Conservation (phyloP, 2,329 filamentous ascomycete species). For the Alternaria triticina region DNA sequence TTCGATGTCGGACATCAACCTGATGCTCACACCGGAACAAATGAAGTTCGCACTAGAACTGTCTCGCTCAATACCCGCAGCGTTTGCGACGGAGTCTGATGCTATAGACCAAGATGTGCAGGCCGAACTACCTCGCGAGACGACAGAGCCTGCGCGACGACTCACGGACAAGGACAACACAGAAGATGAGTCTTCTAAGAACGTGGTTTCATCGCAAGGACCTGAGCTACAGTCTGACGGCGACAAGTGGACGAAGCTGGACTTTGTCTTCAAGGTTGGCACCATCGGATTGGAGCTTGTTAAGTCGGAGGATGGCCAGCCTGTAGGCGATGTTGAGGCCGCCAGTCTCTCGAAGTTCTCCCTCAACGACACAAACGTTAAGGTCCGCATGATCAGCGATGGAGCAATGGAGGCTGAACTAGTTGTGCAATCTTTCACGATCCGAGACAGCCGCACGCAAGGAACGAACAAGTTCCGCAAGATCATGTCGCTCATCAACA, state of each 20-base stretch:
- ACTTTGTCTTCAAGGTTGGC: slow-evolving; percentile 87
- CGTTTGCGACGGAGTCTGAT: slow-evolving; percentile 78
- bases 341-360: slow-evolving; percentile 94
- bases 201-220: slow-evolving; percentile 54
- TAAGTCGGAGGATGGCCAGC: slow-evolving; percentile 74
- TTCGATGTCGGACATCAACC: slow-evolving; percentile 89
- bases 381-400: slow-evolving; percentile 91
- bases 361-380: slow-evolving; percentile 88
- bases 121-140: slow-evolving; percentile 70
- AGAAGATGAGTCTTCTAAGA: slow-evolving; percentile 51
- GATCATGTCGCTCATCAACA: slow-evolving; percentile 97
- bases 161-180: slow-evolving; percentile 48
- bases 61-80: slow-evolving; percentile 83
- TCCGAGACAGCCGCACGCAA: slow-evolving; percentile 85
- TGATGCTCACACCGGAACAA: slow-evolving; percentile 88
- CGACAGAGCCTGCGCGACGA: slow-evolving; percentile 57
- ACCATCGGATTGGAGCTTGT: slow-evolving; percentile 89
- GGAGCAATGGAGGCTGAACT: slow-evolving; percentile 91
- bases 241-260: slow-evolving; percentile 88
- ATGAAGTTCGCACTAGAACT: slow-evolving; percentile 88
- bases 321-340: slow-evolving; percentile 77
- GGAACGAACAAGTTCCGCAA: slow-evolving; percentile 96
- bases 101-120: slow-evolving; percentile 73
- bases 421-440: slow-evolving; percentile 91
- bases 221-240: slow-evolving; percentile 74